Base-by-base conservation (phyloP, 495 filamentous ascomycete species). In the Xylaria grammica region DNA sequence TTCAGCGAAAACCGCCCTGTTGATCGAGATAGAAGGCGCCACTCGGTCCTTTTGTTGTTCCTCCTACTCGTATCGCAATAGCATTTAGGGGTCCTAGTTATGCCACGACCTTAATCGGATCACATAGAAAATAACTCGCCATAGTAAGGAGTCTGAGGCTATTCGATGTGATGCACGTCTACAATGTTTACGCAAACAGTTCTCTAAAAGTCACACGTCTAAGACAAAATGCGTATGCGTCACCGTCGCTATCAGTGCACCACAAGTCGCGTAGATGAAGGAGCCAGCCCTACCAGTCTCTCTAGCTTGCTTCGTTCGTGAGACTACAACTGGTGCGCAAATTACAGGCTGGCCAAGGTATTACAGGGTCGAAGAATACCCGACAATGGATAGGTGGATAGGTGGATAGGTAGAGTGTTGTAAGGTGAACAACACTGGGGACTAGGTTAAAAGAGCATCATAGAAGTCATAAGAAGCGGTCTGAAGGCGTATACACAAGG, bases 391-490 rank as follows among this genome's bases (percentile, higher is more conserved):
- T n/a, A n/a, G n/a, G n/a, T n/a, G n/a, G n/a, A n/a, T n/a, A 36
- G 32, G 4, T 36, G 32, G 5, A 36, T 5, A 11, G 32, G 32
- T 11, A 4, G 40, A 42, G 7, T 42, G 5, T 42, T 6, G 40
- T 42, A 42, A 9, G 7, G 13, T 36, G 11, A 36, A 20, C 3
- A 3, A 34, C 19, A 13, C 17, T 17, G 24, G 10, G 56, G 2
- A 26, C 5, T 13, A 8, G 54, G 27, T 17, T 13, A 4, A 24
- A 5, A n/a, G 30, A 27, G 15, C 22, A 45, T 59, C 40, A 9
- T 29, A 59, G 56, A 45, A 30, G 8, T 6, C 8, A 42, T 45
- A 20, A 27, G 24, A 57, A 57, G 52, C 34, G 52, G 52, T 42
- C 52, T 56, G 52, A 29, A 15, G 19, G 24, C 17, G 24, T n/a